These are phyloP conservation scores for Starmerella lactis-condensi DNA, from an alignment of 805 yeast species.

Conservation along the genomic window DNA sequence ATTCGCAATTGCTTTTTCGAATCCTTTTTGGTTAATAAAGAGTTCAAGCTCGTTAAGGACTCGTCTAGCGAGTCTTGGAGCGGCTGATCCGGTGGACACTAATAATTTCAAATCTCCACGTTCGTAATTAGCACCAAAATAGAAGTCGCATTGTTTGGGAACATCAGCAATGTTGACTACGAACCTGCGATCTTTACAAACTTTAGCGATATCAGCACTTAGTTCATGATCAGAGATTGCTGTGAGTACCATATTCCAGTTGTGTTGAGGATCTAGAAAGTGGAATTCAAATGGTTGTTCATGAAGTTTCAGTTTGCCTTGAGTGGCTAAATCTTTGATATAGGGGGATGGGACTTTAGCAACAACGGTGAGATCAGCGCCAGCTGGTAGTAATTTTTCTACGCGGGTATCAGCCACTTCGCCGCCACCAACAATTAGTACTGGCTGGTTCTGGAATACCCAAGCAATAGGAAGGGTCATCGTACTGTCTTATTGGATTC, in stretches of 20 bases:
- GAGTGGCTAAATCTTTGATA: constrained; percentile 29
- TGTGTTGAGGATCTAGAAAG: constrained; percentile 20
- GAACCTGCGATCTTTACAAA: constrained; percentile 28
- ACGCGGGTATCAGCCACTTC: constrained; percentile 55
- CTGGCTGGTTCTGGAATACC: constrained; percentile 30
- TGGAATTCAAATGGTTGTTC: constrained; percentile 1
- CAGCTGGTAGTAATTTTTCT: constrained; percentile 45
- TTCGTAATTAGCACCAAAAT: constrained; percentile 62
- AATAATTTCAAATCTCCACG: constrained; percentile 58
- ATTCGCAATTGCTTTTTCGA: constrained; percentile 40
- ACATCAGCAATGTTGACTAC: constrained; percentile 70
- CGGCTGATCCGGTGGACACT: constrained; percentile 69
- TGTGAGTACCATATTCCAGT: constrained; percentile 49
- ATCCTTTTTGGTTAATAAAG: constrained; percentile 25
- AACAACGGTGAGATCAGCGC: constrained; percentile 51
- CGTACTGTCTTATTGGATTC: too few relatives aligned
- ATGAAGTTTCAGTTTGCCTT: constrained; percentile 4
- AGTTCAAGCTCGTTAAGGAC: constrained; percentile 38
- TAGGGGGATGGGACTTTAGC: constrained; percentile 29
- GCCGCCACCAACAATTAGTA: constrained; percentile 54
- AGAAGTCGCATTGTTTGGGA: constrained; percentile 69
- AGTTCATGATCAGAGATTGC: constrained; percentile 55
- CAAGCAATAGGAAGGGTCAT: constrained; percentile 15
- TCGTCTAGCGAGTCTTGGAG: constrained; percentile 53
- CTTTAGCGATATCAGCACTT: constrained; percentile 39